Base-by-base conservation (phyloP, 495 filamentous ascomycete genomes). In the Daldinia childiae region DNA sequence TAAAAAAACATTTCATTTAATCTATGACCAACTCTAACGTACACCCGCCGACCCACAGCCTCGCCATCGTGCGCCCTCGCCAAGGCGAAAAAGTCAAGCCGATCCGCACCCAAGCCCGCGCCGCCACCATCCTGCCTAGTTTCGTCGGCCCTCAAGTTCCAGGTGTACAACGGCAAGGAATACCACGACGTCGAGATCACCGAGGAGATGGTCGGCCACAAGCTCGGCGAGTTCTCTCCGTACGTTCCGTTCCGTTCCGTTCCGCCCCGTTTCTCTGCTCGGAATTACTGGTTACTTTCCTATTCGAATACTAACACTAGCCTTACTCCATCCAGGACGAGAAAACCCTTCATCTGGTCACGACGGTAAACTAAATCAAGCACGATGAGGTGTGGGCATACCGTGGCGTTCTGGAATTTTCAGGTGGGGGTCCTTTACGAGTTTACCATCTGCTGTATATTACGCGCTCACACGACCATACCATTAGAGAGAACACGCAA, bases 181-280 rank as follows among this genome's bases (percentile, higher is more conserved):
- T 99, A 99, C 77, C 79, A 92, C 67, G 96, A 98, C 78, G 84
- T 98, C 32, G 84, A 85, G 52, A 91, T 99, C 66, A 97, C 94
- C 43, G 95, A 98, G 80, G 93, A 98, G 77, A 98, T 99, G 96
- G 96, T 99, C 15, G 95, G 96, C 45, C 91, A 96, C 79, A 99
- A 98, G 82, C 84, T 99, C 76, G 95, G 95, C 68, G 96, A 98
- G 83, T 99, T 97, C 80, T 88, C 94, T 68, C 75, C 87, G 94
- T 97, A 88, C 80, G 94, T 90, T 6, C 21, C 12, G 3, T 90
- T 7, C 21, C 11, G 3, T 4, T 29, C 5, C 48, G 59, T 27
- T 50, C 9, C 21, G 26, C 9, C 14, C 14, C 26, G 58, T 52
- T 64, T 38, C 55, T 24, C 55, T 61, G 52, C 27, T 41, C 14